Conservation (phyloP, 2,329 filamentous ascomycete genomes). For the Daldinia sp. region DNA sequence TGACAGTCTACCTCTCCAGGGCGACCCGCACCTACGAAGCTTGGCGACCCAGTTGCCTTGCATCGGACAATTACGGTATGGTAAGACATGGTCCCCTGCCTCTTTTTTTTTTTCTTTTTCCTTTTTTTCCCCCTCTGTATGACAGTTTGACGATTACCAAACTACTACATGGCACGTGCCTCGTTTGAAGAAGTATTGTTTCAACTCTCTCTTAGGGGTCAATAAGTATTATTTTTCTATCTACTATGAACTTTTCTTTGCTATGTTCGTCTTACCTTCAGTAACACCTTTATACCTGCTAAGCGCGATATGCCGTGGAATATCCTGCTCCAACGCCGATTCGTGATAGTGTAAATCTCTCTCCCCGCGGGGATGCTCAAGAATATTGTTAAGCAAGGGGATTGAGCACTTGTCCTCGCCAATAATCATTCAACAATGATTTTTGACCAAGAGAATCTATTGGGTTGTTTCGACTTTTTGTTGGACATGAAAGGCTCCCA, state of each 20-base stretch:
- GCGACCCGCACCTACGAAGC: conserved; percentile 4
- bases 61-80: conserved; percentile 29
- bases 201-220: neutral
- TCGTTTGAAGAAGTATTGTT: neutral
- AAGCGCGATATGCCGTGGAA: neutral
- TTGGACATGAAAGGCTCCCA: conserved; percentile 13
- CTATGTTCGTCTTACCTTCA: neutral
- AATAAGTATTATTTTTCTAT: neutral
- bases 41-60: conserved; percentile 23
- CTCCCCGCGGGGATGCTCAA: neutral
- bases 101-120: conserved; percentile 12
- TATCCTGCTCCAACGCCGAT: neutral
- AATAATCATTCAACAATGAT: conserved; percentile 20
- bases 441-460: conserved; percentile 14
- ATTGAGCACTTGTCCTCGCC: neutral
- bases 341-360: neutral
- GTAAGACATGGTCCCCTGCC: conserved; percentile 7
- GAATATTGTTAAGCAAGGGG: neutral
- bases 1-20: conserved; percentile 1
- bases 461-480: conserved; percentile 6
- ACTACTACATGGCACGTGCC: neutral
- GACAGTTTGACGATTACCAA: neutral
- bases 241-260: no score
- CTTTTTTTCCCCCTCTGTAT: no score
- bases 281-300: conserved; percentile 4